phyloP scores from a whole-genome alignment of 768 basidiomycete genomes.

The Botryobasidium botryosum region DNA sequence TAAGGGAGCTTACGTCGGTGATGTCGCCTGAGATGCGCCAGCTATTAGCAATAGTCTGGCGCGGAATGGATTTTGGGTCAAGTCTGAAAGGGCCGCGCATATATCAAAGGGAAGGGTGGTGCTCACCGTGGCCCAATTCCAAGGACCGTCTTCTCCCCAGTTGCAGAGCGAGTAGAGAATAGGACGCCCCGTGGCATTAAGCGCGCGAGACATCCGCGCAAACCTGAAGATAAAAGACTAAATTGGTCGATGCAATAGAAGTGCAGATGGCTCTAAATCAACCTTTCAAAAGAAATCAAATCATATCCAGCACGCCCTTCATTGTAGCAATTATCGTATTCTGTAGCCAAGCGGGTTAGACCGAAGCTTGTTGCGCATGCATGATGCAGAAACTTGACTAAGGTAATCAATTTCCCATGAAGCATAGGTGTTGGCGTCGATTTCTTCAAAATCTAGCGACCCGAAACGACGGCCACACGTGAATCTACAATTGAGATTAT shows the following conservation, averaged over 20 bases:
- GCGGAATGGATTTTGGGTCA: too few species aligned
- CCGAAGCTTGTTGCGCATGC: not conserved
- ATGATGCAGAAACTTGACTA: slow-evolving; percentile 22
- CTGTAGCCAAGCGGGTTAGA: slow-evolving; percentile 5
- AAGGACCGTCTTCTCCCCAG: slow-evolving; percentile 31
- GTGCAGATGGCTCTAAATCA: slow-evolving; percentile 8
- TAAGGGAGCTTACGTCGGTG: slow-evolving; percentile 19
- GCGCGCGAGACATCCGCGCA: slow-evolving; percentile 29
- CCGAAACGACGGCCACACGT: slow-evolving; percentile 26
- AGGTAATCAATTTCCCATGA: slow-evolving; percentile 32
- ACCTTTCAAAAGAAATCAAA: slow-evolving; percentile 31
- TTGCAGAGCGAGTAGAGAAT: slow-evolving; percentile 37
- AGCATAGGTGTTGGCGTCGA: slow-evolving; percentile 32
- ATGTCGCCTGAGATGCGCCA: slow-evolving; percentile 37
- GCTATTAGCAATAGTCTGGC: slow-evolving; percentile 24
- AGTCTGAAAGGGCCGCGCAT: not conserved
- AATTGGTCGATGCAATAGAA: not conserved
- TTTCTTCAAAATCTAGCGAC: slow-evolving; percentile 29
- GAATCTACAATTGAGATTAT: too few species aligned
- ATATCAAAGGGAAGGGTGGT: not conserved
- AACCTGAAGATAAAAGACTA: slow-evolving; percentile 6
- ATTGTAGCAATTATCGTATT: slow-evolving; percentile 36
- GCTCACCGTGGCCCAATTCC: slow-evolving; percentile 22
- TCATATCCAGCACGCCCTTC: slow-evolving; percentile 25
- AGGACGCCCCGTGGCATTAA: slow-evolving; percentile 28